Base-by-base conservation (phyloP, 768 basidiomycete species). In the Lentinula sp. region DNA sequence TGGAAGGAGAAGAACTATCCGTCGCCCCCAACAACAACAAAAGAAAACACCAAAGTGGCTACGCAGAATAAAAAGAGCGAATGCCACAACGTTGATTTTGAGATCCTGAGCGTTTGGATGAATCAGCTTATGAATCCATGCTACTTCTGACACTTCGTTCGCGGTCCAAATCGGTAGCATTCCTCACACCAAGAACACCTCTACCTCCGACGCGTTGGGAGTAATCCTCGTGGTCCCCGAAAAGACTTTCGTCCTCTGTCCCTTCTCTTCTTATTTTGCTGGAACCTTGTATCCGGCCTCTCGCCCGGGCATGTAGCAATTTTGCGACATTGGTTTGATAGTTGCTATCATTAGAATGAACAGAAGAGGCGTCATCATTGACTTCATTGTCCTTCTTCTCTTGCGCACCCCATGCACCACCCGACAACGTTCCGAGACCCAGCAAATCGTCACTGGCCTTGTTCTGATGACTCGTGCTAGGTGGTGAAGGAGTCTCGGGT, bases 161-260 rank as follows among this genome's bases (percentile, higher is more conserved):
- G 3, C 55, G 40, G n/a, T 56, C 55, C 40, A 56, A n/a, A 11
- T 56, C 55, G 31, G 55, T 42, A n/a, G 23, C 55, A 28, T 56
- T 56, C 13, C 55, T 37, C 8, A 56, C 55, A 13, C 55, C 55
- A 13, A 56, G 40, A 8, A 56, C 39, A 28, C 55, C 39, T 15
- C 55, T 18, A 4, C 57, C 57, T n/a, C 43, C 45, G 18, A 59
- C 57, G 2, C 45, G 43, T 31, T 50, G 45, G 1, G 57, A 59
- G 34, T 59, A 59, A 49, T 59, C 57, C 13, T 59, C 57, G 2
- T 59, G 57, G 37, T 59, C 57, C n/a, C 57, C 57, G 11, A 59
- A 48, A 39, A 59, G 16, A 50, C 57, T 59, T 21, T 32, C 48
- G 16, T 50, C 57, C n/a, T 59, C 57, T 18, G 37, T 9, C 28